Evolutionary conservation across 768 basidiomycete genomes (phyloP).

Genomic region (Naganishia vishniacii): DNA sequence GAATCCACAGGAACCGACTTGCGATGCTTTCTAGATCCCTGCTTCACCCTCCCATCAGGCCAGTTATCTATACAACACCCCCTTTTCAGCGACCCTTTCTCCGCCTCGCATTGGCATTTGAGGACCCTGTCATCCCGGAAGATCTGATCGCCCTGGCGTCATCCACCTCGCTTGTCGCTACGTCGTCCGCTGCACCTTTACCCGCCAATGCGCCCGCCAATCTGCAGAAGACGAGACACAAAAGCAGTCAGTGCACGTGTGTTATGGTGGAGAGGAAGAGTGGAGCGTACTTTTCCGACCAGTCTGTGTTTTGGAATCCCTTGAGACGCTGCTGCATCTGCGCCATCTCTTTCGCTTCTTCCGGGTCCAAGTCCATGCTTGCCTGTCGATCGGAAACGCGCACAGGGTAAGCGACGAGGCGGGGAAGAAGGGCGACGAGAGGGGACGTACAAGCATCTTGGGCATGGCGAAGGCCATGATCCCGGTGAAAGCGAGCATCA

Average conservation of each 20-base stretch:
- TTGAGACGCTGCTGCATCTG: conserved; percentile 38
- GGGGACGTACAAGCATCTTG: conserved; percentile 40
- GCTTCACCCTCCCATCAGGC: no score
- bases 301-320: conserved; percentile 40
- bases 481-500: conserved; percentile 43
- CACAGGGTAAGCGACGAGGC: background rate
- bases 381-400: no score
- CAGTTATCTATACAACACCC: no score
- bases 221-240: background rate
- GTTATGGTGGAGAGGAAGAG: conserved; percentile 11
- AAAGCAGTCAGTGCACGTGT: background rate
- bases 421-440: background rate
- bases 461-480: conserved; percentile 42
- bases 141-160: background rate
- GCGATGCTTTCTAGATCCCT: no score
- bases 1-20: no score
- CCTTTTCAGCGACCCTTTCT: conserved; percentile 4
- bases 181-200: background rate
- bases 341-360: conserved; percentile 41
- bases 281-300: conserved; percentile 42
- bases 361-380: conserved; percentile 43
- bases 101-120: background rate
- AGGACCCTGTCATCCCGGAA: background rate
- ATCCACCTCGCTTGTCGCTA: background rate
- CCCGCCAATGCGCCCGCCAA: conserved; percentile 7